These are phyloP conservation scores for Sarocladium oryzae DNA, from an alignment of 2,329 filamentous ascomycete genomes.

Conservation along the genomic window DNA sequence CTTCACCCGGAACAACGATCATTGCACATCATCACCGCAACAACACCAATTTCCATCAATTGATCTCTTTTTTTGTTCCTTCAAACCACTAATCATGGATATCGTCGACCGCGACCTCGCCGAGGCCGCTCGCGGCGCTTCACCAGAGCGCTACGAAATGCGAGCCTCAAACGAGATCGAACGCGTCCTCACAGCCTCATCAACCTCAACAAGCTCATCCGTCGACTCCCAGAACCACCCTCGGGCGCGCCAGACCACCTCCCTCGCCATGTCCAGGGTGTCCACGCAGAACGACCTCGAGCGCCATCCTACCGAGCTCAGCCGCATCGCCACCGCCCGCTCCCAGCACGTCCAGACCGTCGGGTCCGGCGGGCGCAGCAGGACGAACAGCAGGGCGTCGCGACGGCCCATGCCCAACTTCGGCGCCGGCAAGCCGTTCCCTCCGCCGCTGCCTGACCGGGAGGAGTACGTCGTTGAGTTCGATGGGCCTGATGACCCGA, in stretches of 20 bases:
- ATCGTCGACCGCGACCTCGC: slow-evolving; percentile 46
- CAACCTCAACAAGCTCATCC: slow-evolving; percentile 42
- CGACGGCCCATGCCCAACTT: slow-evolving; percentile 59
- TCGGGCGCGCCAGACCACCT: slow-evolving; percentile 21
- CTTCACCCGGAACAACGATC: not conserved
- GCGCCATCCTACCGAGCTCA: slow-evolving; percentile 61
- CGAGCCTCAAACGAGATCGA: slow-evolving; percentile 51
- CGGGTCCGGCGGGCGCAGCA: slow-evolving; percentile 38
- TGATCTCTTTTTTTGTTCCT: too few relatives aligned
- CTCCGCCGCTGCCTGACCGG: slow-evolving; percentile 59
- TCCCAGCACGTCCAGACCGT: slow-evolving; percentile 69
- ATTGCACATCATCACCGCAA: not conserved
- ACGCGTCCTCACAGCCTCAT: slow-evolving; percentile 49
- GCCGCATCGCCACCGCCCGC: slow-evolving; percentile 62
- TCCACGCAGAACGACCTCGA: slow-evolving; percentile 63
- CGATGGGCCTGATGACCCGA: slow-evolving; percentile 72
- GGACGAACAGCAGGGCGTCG: slow-evolving; percentile 39
- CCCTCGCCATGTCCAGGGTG: slow-evolving; percentile 50
- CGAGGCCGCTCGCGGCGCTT: slow-evolving; percentile 49
- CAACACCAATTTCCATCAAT: not conserved
- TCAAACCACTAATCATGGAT: not conserved
- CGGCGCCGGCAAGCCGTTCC: slow-evolving; percentile 68
- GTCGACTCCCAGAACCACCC: slow-evolving; percentile 22
- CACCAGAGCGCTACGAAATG: slow-evolving; percentile 29
- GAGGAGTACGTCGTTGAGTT: slow-evolving; percentile 83